Evolutionary conservation across 805 yeast species (phyloP).

Genomic region (Spathaspora passalidarum): DNA sequence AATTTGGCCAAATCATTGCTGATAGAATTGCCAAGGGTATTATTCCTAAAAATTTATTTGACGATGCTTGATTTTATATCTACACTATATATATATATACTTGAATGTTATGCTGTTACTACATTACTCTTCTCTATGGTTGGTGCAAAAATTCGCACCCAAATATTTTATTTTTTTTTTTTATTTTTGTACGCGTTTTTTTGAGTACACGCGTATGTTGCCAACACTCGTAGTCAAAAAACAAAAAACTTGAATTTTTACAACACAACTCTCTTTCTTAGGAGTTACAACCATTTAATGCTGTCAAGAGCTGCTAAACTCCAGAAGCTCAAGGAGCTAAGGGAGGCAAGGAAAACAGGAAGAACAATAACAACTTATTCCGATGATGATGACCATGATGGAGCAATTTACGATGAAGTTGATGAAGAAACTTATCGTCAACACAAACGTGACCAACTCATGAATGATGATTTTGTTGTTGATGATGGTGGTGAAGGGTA

Average conservation of each 20-base stretch:
- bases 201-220: too few species aligned
- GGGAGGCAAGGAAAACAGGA: constrained; percentile 63
- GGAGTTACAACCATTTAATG: constrained; percentile 17
- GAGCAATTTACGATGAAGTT: constrained; percentile 79
- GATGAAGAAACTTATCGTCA: constrained; percentile 77
- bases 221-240: not conserved
- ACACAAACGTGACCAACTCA: constrained; percentile 73
- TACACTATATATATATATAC: not conserved
- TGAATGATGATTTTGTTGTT: constrained; percentile 90
- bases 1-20: constrained; percentile 15
- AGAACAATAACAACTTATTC: constrained; percentile 37
- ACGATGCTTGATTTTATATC: constrained; percentile 2
- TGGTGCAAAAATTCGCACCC: too few species aligned
- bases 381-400: constrained; percentile 44
- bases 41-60: constrained; percentile 13
- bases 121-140: not conserved
- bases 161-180: not conserved
- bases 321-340: constrained; percentile 57
- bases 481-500: constrained; percentile 94
- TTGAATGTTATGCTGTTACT: not conserved
- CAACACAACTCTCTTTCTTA: not conserved
- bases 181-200: not conserved
- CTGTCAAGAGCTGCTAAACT: constrained; percentile 30
- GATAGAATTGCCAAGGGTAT: constrained; percentile 18
- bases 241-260: too few species aligned